These are phyloP conservation scores for Trametes cubensis DNA, from an alignment of 768 basidiomycete species.

Conservation along the genomic window DNA sequence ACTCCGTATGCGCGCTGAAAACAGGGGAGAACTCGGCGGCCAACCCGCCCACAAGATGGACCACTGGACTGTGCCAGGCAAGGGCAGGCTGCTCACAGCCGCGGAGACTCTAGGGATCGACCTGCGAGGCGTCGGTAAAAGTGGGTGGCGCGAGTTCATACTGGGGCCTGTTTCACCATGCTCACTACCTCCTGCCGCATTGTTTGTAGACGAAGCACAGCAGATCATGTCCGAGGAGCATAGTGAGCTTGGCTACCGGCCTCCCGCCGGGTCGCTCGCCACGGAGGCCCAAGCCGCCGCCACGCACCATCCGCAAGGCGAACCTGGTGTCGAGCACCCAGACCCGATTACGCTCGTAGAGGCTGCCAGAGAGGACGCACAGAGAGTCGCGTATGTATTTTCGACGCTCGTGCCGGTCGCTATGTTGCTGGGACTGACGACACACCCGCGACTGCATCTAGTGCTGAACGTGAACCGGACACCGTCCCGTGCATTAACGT, in stretches of 20 bases:
- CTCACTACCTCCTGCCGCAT: constrained; percentile 12
- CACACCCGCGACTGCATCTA: constrained; percentile 15
- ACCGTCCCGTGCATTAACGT: constrained; percentile 8
- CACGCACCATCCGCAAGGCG: constrained; percentile 34
- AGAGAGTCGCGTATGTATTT: constrained; percentile 22
- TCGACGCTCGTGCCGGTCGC: not conserved
- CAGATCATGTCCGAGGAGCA: constrained; percentile 31
- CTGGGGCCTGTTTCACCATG: not conserved
- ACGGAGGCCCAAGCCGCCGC: constrained; percentile 32
- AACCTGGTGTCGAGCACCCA: constrained; percentile 9
- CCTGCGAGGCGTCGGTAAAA: constrained; percentile 25
- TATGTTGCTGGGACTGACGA: constrained; percentile 13
- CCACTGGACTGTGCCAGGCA: not conserved
- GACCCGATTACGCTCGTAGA: constrained; percentile 23
- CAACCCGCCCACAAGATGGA: constrained; percentile 17
- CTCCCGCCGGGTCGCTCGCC: constrained; percentile 29
- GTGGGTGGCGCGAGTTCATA: not conserved
- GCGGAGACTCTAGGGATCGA: constrained; percentile 31
- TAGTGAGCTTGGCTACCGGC: constrained; percentile 32
- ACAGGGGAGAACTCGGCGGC: constrained; percentile 5
- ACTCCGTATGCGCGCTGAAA: not conserved
- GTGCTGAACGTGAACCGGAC: constrained; percentile 4
- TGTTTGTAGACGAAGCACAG: not conserved
- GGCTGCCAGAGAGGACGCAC: constrained; percentile 29
- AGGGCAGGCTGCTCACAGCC: constrained; percentile 15